phyloP scores from a whole-genome alignment of 495 filamentous ascomycete genomes.

The Penicillium antarcticum region DNA sequence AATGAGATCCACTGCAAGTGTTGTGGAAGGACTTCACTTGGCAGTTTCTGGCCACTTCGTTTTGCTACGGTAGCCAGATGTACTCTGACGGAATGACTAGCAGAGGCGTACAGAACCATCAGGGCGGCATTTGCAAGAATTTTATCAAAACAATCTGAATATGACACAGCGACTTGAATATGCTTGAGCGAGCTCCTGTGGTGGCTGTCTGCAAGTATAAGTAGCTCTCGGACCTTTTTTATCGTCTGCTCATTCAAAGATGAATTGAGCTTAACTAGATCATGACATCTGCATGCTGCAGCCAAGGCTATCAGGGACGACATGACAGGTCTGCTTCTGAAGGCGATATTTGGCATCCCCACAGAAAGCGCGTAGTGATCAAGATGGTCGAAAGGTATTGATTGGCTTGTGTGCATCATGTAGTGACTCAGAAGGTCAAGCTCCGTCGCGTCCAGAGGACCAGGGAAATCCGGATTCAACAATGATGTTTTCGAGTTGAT shows the following conservation, averaged over 20 bases:
- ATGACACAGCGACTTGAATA: constrained; percentile 24
- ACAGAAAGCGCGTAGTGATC: constrained; percentile 39
- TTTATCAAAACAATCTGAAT: constrained; percentile 29
- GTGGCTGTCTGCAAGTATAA: constrained; percentile 25
- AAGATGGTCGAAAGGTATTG: constrained; percentile 26
- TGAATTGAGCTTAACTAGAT: constrained; percentile 19
- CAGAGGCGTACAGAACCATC: constrained; percentile 45
- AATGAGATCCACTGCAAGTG: constrained; percentile 41
- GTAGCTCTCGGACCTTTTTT: not conserved
- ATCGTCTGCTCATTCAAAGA: constrained; percentile 1
- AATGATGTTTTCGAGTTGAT: not conserved
- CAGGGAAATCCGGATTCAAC: not conserved
- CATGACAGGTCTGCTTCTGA: constrained; percentile 38
- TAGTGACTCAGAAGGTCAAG: constrained; percentile 37
- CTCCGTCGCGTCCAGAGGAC: constrained; percentile 26
- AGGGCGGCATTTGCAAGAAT: constrained; percentile 42
- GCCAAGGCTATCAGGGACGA: constrained; percentile 38
- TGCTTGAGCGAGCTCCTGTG: constrained; percentile 32
- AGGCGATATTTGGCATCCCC: constrained; percentile 40
- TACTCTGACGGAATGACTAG: constrained; percentile 34
- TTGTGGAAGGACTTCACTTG: constrained; percentile 25
- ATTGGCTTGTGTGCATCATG: constrained; percentile 39
- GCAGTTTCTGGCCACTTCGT: constrained; percentile 8
- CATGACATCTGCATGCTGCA: constrained; percentile 36
- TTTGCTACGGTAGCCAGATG: constrained; percentile 30